Conservation (phyloP, 2,329 filamentous ascomycete species). For the Pyricularia sp. region DNA sequence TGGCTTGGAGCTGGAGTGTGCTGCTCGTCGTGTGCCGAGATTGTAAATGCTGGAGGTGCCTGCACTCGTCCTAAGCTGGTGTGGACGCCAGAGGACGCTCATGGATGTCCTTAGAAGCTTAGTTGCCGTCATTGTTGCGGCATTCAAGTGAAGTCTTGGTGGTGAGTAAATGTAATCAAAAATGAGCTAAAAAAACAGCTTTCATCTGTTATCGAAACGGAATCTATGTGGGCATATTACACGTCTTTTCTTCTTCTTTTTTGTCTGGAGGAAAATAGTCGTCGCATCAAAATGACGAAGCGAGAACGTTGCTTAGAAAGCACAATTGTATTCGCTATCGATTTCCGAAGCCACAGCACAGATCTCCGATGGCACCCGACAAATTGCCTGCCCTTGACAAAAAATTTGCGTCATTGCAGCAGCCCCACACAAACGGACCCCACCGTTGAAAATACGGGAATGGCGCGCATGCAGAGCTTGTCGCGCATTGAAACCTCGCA, state of each 20-base stretch:
- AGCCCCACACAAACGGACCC: not conserved
- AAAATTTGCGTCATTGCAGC: slow-evolving; percentile 2
- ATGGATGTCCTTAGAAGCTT: slow-evolving; percentile 13
- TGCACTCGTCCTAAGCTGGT: slow-evolving; percentile 6
- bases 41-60: slow-evolving; percentile 11
- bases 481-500: not conserved
- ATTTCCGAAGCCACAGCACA: not conserved
- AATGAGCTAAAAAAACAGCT: not conserved
- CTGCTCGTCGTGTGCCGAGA: slow-evolving; percentile 17
- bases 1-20: slow-evolving; percentile 14
- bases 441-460: not conserved
- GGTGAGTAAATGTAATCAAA: not conserved
- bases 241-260: too few relatives aligned
- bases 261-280: not conserved
- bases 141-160: not conserved
- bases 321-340: not conserved
- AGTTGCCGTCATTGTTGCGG: slow-evolving; percentile 15
- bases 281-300: not conserved
- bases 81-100: slow-evolving; percentile 10
- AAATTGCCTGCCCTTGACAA: not conserved
- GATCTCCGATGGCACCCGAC: slow-evolving; percentile 3
- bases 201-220: not conserved
- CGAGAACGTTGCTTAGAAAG: not conserved
- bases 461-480: not conserved
- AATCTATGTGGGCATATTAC: not conserved